Base-by-base conservation (phyloP, 441 rosid species). In the Oxalis stricta region DNA sequence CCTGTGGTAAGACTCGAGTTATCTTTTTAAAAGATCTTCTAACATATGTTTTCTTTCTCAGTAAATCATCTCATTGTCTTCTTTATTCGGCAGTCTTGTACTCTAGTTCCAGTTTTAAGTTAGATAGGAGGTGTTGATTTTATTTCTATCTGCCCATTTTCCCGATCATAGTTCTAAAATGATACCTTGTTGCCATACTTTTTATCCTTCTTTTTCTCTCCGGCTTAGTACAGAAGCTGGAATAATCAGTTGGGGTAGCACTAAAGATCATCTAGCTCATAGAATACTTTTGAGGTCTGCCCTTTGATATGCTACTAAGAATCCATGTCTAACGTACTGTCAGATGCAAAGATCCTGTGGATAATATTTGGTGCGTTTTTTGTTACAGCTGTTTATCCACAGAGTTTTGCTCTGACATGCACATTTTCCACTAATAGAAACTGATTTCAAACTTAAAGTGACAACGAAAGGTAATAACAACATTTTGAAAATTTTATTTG, bases 1-100 rank as follows among this genome's bases (percentile, higher is more conserved):
- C 66, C 95, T 22, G 72, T 72, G 93, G 98, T 85, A 83, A 63
- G 43, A 52, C 56, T 50, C 14, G 9, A 41, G 38, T 37, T 39
- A 18, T 19, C 23, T 35, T 29, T 47, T 43, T 36, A 33, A 18
- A 1, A 22, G 37, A 38, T 18, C 32, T 49, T 42, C 33, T 33
- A 19, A 42, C 19, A 9, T 19, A 21, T 31, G 23, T 13, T 35
- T 6, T 21, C 2, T 16, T 24, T 37, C 26, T 16, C 21, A 10
- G n/a, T n/a, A n/a, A n/a, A n/a, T n/a, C n/a, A 41, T 44, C 15
- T 48, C 38, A 10, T 16, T 43, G 15, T 23, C 3, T 18, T 41
- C 3, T 39, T 56, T 12, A 34, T 7, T 34, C 26, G 15, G 1
- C 10, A 15, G 15, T 17, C 4, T 22, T 30, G 7, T 2, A 23